Evolutionary conservation across 108 stramenopile genomes (phyloP).

Genomic region (Pseudonitzschia multiseries): DNA sequence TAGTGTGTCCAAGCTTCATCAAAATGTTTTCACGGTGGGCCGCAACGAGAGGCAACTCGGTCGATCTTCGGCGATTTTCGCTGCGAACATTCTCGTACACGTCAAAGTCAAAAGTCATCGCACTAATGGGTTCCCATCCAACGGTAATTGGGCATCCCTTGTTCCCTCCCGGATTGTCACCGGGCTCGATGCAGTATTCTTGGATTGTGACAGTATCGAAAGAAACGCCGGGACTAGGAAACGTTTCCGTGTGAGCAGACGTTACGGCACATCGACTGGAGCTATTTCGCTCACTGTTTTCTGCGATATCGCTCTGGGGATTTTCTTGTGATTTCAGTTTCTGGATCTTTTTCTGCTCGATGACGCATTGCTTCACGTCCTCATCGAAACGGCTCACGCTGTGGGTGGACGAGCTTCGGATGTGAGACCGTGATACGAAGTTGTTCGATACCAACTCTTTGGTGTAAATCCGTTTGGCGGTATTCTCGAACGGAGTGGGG

Average conservation of each 20-base stretch:
- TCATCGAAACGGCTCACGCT: background rate
- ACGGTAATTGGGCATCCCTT: conserved; percentile 48
- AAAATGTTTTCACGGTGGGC: conserved; percentile 7
- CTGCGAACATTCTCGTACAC: background rate
- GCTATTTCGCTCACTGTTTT: background rate
- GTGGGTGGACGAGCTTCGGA: background rate
- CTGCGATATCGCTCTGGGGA: no score
- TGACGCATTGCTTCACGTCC: background rate
- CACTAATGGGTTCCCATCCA: conserved; percentile 28
- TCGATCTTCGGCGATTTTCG: background rate
- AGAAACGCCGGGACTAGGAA: background rate
- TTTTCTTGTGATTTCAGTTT: background rate
- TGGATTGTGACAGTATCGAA: conserved; percentile 37
- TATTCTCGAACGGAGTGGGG: background rate
- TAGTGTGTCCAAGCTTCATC: background rate
- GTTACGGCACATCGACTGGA: background rate
- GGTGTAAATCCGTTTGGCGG: background rate
- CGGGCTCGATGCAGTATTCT: conserved; percentile 44
- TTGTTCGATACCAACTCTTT: background rate
- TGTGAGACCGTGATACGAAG: background rate
- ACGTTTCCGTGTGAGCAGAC: no score
- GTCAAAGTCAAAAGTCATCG: background rate
- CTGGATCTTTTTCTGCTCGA: background rate
- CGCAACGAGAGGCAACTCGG: background rate
- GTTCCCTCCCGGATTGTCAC: conserved; percentile 49